Percentiles rank a stretch among this genome's conserved stretches.
phyloP scores from a whole-genome alignment of 495 filamentous ascomycete genomes.

The Trichocladium antarcticum region DNA sequence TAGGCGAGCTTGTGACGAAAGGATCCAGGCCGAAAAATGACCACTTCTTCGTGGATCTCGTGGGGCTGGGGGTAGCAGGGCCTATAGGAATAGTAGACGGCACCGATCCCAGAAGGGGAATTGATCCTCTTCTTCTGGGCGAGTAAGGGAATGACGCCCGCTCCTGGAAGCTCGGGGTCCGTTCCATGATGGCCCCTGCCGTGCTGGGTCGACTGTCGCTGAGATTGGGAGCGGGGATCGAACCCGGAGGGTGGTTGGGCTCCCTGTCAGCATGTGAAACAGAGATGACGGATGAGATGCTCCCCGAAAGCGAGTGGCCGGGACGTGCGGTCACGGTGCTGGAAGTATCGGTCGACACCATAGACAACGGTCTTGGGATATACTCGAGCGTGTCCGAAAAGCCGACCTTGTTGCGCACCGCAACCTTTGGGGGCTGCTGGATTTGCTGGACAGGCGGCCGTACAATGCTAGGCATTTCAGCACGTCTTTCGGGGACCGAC shows the following conservation, averaged over 20 bases:
- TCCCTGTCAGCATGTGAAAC: constrained; percentile 34
- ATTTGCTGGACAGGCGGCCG: constrained; percentile 9
- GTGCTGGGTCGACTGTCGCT: constrained; percentile 40
- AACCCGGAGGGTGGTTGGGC: constrained; percentile 16
- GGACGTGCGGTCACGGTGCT: constrained; percentile 53
- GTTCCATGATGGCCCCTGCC: constrained; percentile 41
- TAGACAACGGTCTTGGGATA: constrained; percentile 61
- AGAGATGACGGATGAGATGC: constrained; percentile 52
- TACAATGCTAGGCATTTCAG: neutral
- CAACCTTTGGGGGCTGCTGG: constrained; percentile 28
- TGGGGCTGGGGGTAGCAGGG: constrained; percentile 35
- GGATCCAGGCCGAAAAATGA: constrained; percentile 45
- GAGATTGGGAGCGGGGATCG: constrained; percentile 20
- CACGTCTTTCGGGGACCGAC: neutral
- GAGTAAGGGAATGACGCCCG: constrained; percentile 22
- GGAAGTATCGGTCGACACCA: constrained; percentile 63
- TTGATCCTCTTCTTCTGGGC: constrained; percentile 40
- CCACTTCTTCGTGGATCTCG: constrained; percentile 41
- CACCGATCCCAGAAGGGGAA: constrained; percentile 34
- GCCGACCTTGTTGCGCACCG: constrained; percentile 42
- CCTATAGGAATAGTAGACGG: constrained; percentile 20
- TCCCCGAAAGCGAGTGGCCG: constrained; percentile 52
- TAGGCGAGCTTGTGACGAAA: constrained; percentile 32
- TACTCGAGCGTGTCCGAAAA: constrained; percentile 54
- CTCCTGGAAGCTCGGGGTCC: constrained; percentile 30